Evolutionary conservation across 1,284 basidiomycete genomes (phyloP).

Genomic region (Tylopilus sp.): DNA sequence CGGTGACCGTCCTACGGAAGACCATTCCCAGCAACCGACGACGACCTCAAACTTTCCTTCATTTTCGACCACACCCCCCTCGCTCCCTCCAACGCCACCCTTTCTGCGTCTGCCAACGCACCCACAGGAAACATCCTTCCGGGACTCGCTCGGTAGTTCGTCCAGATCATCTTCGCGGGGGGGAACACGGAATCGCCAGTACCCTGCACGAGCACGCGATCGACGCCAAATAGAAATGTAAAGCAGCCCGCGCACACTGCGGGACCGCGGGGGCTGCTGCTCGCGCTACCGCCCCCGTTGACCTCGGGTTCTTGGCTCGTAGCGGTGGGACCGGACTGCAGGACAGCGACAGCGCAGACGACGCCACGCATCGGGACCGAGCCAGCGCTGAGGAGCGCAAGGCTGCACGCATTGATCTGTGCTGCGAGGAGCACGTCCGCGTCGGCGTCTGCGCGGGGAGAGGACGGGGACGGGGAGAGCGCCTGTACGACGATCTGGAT

Average conservation of each 20-base stretch:
- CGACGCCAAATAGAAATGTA: constrained; percentile 59
- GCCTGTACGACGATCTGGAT: constrained; percentile 69
- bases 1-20: constrained; percentile 24
- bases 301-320: too few relatives aligned
- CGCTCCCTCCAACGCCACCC: constrained; percentile 46
- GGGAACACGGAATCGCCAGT: constrained; percentile 4
- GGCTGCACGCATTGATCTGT: constrained; percentile 62
- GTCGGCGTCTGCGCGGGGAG: neutral
- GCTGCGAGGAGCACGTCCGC: constrained; percentile 45
- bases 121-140: constrained; percentile 37
- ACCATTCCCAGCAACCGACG: constrained; percentile 21
- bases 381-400: constrained; percentile 63
- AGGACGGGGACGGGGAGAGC: constrained; percentile 28
- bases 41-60: constrained; percentile 39
- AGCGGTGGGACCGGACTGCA: constrained; percentile 24
- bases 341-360: constrained; percentile 62
- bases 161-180: constrained; percentile 39
- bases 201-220: constrained; percentile 8
- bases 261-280: constrained; percentile 15
- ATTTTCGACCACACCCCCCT: constrained; percentile 44
- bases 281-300: too few relatives aligned
- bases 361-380: constrained; percentile 69
- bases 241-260: constrained; percentile 46
- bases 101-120: constrained; percentile 43
- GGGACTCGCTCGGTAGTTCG: constrained; percentile 33